Evolutionary conservation across 768 basidiomycete genomes (phyloP), one percentile per base, ranked within the genome.

Genomic region (Podaxis mareebaensis): DNA sequence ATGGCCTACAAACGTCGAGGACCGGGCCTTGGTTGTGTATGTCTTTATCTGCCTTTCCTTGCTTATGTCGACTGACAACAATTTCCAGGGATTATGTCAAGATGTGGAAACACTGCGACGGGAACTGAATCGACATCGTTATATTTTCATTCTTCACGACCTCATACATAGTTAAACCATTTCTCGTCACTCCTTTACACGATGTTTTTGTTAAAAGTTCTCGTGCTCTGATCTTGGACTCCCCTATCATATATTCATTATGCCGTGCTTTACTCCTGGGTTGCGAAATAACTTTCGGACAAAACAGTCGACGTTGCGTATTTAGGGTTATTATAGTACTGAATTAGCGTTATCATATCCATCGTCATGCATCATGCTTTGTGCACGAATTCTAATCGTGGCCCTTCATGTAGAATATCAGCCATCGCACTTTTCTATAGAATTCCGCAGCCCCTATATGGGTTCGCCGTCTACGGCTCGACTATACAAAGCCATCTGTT

Each of bases 11-110:
- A 82, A 79, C 55, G 78, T 84, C 10, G 80, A 85, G 63, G 81
- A 85, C 55, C 80, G 89, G 33, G 87, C 89, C 1, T 83, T 95
- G 77, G 81, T 89, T 48, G 82, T 95, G 87, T 90, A 71, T 57
- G 86, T 77, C 2, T n/a, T 39, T 42, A 26, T 33, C 51, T 49
- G 53, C 30, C 38, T 38, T 44, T 55, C 20, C 38, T 42, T 48
- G 13, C 46, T 58, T 28, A 22, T 58, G 13, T 46, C 2, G 12
- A 53, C 24, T 40, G 17, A 17, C 38, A 13, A 20, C 3, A 7
- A 54, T 54, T 33, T 58, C 58, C 63, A 82, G 81, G 53, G 83
- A 85, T 70, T 83, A 82, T 66, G 83, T 85, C 54, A 83, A 81
- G 72, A 85, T 85, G 83, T 85, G 82, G 82, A 81, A 80, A 66